These are phyloP conservation scores for Umbelopsis ramanniana DNA, from an alignment of 192 early-diverging fungal species.

Conservation along the genomic window DNA sequence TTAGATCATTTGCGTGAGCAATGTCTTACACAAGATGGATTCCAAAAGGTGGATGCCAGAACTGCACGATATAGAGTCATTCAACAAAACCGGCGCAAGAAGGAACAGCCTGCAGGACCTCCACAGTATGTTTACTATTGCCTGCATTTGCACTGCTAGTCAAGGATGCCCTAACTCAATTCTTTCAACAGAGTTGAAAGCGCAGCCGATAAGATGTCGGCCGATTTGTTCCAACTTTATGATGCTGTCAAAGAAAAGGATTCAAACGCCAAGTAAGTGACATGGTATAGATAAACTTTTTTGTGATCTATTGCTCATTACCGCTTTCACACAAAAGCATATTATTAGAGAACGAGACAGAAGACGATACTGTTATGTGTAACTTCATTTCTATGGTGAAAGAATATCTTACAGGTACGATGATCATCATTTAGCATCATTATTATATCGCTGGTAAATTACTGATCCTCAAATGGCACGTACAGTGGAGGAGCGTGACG, in stretches of 20 bases:
- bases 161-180: not conserved
- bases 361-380: conserved; percentile 57
- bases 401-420: conserved; percentile 62
- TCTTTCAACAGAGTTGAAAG: conserved; percentile 36
- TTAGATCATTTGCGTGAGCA: not conserved
- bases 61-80: conserved; percentile 56
- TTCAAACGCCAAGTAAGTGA: conserved; percentile 42
- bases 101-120: conserved; percentile 11
- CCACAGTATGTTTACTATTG: conserved; percentile 29
- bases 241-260: conserved; percentile 69
- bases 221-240: conserved; percentile 61
- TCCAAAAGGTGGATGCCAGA: conserved; percentile 31
- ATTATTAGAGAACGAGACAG: conserved; percentile 35
- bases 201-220: conserved; percentile 42
- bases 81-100: conserved; percentile 44
- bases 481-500: conserved; percentile 31
- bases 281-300: not conserved
- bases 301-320: not conserved
- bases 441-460: not conserved
- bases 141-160: conserved; percentile 27
- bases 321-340: not conserved
- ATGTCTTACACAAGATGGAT: not conserved
- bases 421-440: not conserved
- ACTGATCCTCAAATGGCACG: not conserved
- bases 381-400: conserved; percentile 74